Base-by-base conservation (phyloP, 2,329 filamentous ascomycete genomes). In the Xylariaceae sp. region DNA sequence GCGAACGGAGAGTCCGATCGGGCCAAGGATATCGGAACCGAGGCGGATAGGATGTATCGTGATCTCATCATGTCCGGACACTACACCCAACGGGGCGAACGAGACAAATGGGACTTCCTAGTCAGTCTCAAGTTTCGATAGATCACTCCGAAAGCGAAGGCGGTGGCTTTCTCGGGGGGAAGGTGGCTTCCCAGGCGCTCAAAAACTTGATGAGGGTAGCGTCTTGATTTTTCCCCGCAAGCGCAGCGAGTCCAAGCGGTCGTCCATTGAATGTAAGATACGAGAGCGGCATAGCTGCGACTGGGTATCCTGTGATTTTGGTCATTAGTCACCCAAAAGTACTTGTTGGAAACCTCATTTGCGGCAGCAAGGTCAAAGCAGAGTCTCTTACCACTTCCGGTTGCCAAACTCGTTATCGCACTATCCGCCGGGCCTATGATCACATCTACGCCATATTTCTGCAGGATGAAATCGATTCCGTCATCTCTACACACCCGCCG, bases 231-330 rank as follows among this genome's bases (percentile, higher is more conserved):
- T 6, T 16, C 14, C 6, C 10, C 5, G 36, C 36, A 6, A 37
- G 5, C 10, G 36, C 36, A n/a, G 16, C 19, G 7, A 37, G 16
- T 11, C 36, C 36, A 16, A 37, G 22, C 5, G 36, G 36, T 5
- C 36, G 36, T 5, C 16, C 7, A 20, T 37, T 37, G 16, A 12
- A 37, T 8, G 6, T 19, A 22, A 16, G 6, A 20, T 37, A 37
- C 6, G 36, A 8, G 7, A 37, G 20, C 20, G 36, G 36, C 36
- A 37, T 5, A 5, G 22, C 20, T 6, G 36, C 36, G 16, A 37
- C 22, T 8, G 36, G 36, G 16, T 37, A 37, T n/a, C 36, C 36
- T 37, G n/a, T n/a, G n/a, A n/a, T n/a, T n/a, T n/a, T n/a, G n/a
- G n/a, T n/a, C n/a, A n/a, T n/a, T n/a, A n/a, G n/a, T n/a, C n/a